phyloP scores from a whole-genome alignment of 306 rosid genomes.

The Lithocarpus polystachyus region DNA sequence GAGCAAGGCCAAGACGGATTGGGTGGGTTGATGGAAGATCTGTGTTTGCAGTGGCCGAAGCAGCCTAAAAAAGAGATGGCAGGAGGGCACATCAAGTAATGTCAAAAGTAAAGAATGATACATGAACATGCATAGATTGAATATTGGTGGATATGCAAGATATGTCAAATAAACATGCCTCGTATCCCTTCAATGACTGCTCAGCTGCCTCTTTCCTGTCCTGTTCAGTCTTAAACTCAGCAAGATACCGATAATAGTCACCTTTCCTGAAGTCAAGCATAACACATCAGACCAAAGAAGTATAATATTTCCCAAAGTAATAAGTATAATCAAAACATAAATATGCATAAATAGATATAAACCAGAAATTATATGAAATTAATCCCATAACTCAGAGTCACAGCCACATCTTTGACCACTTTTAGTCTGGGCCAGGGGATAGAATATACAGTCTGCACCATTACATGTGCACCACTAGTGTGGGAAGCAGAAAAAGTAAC shows the following conservation, averaged over 20 bases:
- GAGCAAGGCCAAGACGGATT: slow-evolving; percentile 97
- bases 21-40: slow-evolving; percentile 97
- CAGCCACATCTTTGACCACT: slow-evolving; percentile 15
- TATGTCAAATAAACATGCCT: slow-evolving; percentile 43
- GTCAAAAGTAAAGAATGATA: neutral
- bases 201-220: slow-evolving; percentile 77
- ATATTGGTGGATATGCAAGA: slow-evolving; percentile 18
- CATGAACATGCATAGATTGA: slow-evolving; percentile 17
- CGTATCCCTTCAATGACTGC: slow-evolving; percentile 70
- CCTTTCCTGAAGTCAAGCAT: slow-evolving; percentile 58
- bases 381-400: slow-evolving; percentile 6
- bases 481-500: neutral
- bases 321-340: neutral
- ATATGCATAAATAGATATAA: neutral
- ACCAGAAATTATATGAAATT: neutral
- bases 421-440: neutral
- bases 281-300: slow-evolving; percentile 3
- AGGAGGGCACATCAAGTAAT: slow-evolving; percentile 15
- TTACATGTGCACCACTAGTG: slow-evolving; percentile 1
- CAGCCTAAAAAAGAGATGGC: slow-evolving; percentile 49
- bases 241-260: slow-evolving; percentile 68
- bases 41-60: slow-evolving; percentile 79
- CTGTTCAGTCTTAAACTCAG: slow-evolving; percentile 72
- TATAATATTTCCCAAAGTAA: neutral
- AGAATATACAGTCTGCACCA: neutral